These are phyloP conservation scores for Trichoderma virens DNA, from an alignment of 495 filamentous ascomycete species.

Conservation along the genomic window DNA sequence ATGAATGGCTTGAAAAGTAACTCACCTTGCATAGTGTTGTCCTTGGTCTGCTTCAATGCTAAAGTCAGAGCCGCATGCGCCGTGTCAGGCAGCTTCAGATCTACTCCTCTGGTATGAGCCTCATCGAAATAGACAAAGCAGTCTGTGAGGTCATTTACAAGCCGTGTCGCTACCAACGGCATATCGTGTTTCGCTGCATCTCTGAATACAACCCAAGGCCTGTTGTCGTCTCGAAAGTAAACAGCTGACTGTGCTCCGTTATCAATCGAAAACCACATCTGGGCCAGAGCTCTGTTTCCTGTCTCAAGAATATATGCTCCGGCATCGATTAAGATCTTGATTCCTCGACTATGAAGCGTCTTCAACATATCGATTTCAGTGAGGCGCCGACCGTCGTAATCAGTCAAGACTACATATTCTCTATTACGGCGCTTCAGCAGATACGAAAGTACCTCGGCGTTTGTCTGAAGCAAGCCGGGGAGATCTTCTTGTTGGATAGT, in stretches of 20 bases:
- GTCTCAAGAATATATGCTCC: constrained; percentile 66
- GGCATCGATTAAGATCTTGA: constrained; percentile 61
- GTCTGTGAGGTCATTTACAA: constrained; percentile 45
- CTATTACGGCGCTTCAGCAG: constrained; percentile 51
- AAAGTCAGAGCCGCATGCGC: constrained; percentile 63
- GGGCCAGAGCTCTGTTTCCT: constrained; percentile 48
- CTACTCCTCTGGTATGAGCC: constrained; percentile 67
- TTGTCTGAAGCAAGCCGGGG: constrained; percentile 49
- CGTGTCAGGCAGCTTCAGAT: constrained; percentile 54
- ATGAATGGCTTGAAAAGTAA: no score
- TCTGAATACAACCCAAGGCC: constrained; percentile 37
- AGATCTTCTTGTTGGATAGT: constrained; percentile 49
- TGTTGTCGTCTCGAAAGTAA: constrained; percentile 45
- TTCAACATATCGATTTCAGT: constrained; percentile 26
- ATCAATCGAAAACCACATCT: constrained; percentile 33
- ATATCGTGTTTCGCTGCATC: constrained; percentile 33
- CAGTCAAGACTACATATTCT: constrained; percentile 24
- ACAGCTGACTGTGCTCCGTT: constrained; percentile 40
- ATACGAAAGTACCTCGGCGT: constrained; percentile 52
- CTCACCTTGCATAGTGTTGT: constrained; percentile 66
- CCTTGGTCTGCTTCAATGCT: constrained; percentile 60
- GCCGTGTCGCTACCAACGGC: constrained; percentile 51
- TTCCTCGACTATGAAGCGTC: constrained; percentile 25
- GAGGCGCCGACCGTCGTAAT: background rate
- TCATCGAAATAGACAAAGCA: constrained; percentile 72